A percentile compares a stretch with the other conserved stretches of the same genome.
Evolutionary conservation across 73 alveolate species (phyloP).

Genomic region (Symbiodinium pilosum): DNA sequence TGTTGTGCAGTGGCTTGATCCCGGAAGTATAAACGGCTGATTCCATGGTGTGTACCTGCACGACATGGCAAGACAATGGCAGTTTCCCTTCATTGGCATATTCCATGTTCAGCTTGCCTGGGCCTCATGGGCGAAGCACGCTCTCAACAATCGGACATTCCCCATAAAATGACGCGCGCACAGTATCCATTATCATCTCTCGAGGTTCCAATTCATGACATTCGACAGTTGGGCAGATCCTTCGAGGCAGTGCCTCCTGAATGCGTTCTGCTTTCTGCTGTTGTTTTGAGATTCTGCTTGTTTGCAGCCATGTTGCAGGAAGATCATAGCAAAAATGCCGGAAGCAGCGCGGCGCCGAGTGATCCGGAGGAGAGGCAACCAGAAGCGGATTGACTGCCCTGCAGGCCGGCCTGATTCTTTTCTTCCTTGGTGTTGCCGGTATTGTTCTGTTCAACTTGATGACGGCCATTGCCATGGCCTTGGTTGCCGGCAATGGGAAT

Average conservation of each 20-base stretch:
- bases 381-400: neutral
- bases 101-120: conserved; percentile 46
- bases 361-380: neutral
- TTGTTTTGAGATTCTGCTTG: no score
- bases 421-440: conserved; percentile 70
- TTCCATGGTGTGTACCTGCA: no score
- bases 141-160: no score
- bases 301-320: neutral
- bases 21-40: no score
- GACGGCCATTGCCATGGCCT: conserved; percentile 38
- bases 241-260: neutral
- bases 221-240: conserved; percentile 84
- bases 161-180: no score
- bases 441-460: conserved; percentile 64
- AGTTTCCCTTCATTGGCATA: conserved; percentile 23
- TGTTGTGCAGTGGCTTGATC: no score
- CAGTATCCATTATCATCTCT: no score
- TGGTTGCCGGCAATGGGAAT: no score
- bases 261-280: no score
- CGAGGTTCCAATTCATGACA: conserved; percentile 74
- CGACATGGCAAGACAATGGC: no score
- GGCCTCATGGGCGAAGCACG: no score
- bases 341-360: neutral
- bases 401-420: conserved; percentile 6
- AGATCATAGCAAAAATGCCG: neutral